Evolutionary conservation across 2,329 filamentous ascomycete genomes (phyloP), one percentile per base, ranked within the genome.

Genomic region (Aphanoascus verrucosus): DNA sequence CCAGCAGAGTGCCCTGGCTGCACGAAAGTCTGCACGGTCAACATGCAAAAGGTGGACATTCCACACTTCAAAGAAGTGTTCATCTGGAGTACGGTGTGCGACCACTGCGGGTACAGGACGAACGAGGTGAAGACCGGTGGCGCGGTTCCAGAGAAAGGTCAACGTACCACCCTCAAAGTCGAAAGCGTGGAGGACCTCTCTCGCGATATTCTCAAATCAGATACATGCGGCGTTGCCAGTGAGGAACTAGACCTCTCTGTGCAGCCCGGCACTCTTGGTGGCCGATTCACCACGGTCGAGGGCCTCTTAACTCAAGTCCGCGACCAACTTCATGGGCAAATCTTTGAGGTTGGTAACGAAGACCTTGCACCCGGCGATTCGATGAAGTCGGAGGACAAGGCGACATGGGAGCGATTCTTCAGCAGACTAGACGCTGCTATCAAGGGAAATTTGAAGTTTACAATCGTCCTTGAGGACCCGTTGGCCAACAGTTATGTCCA

Each of bases 21-120:
- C 75, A 83, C 84, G 64, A 86, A 86, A 69, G 74, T 82, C 3
- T 96, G 90, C 72, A 82, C 83, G 3, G 94, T 94, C 8, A 90
- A 95, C 70, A 96, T 96, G 88, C 95, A 96, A 76, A 94, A 95
- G 84, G 88, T 97, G 54, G 88, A 94, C 64, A 96, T 98, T 58
- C 93, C 93, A 0, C 86, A 95, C 72, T 98, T 98, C 75, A 94
- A 96, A 73, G 88, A 97, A 66, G 93, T 98, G 2, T 84, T 96
- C 40, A 78, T 98, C 62, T 97, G 95, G 87, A 90, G 84, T 61
- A 97, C 91, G 1, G 84, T 88, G 28, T 98, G 93, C 72, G 84
- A 91, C 28, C 78, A 85, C 68, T 98, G 93, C 67, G 91, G 91
- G 55, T 94, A 97, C 75, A 85, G 88, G 58, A 93, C 86, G 61